Base-by-base conservation (phyloP, 2,329 filamentous ascomycete genomes). In the Diplodia sapinea region DNA sequence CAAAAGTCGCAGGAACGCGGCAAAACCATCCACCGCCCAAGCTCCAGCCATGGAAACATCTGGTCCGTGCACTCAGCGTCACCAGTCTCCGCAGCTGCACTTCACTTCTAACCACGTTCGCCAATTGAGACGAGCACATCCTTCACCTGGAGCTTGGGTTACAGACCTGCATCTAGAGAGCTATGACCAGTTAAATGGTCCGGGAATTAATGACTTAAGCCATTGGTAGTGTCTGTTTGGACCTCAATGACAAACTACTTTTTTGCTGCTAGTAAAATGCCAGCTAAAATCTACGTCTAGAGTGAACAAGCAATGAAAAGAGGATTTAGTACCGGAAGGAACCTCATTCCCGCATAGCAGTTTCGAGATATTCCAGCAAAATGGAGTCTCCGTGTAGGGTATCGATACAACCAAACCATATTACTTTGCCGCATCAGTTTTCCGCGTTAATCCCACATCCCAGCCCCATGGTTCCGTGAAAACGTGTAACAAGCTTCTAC, bases 1-100 rank as follows among this genome's bases (percentile, higher is more conserved):
- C 59, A 63, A 63, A 63, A 51, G 47, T 63, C 47, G 59, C 47
- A 50, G 40, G 26, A 33, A 61, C 26, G n/a, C 59, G 59, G 59
- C 47, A 63, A 51, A 63, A 63, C 40, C 15, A 49, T 51, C 12
- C 43, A 5, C 29, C 43, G 31, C 20, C 59, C 47, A 51, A 63
- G 59, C 59, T 63, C 47, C 59, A 29, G 47, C 43, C 59, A 38
- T 29, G 43, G 43, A 56, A 9, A 50, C 29, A 50, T 13, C 2
- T n/a, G 26, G 43, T 17, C 26, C n/a, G 43, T 38, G 29, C 43
- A 2, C 23, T 7, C 36, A 13, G 3, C 36, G 36, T 38, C 36
- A 38, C 36, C 36, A 33, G 31, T 33, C 31, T 33, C 31, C 31
- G 8, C 31, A 33, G 26, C 26, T 26, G 26, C 26, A 26, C 4